Conservation (phyloP, 352 stramenopile genomes). For the Pythium sp. region DNA sequence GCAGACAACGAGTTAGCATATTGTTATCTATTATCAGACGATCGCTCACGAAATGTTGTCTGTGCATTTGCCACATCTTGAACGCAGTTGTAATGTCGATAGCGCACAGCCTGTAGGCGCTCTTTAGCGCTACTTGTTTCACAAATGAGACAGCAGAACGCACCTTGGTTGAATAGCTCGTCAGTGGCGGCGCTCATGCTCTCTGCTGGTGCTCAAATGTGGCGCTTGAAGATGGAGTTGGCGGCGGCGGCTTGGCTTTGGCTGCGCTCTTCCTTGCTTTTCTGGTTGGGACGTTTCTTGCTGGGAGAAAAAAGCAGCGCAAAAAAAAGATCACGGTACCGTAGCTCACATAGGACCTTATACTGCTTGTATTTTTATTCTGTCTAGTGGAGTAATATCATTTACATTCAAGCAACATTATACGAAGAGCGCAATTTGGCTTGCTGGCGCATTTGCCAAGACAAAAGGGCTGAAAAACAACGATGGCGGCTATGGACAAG, state of each 20-base stretch:
- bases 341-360: not conserved
- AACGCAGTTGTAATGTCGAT: not conserved
- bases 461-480: slow-evolving; percentile 7
- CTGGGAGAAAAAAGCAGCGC: slow-evolving; percentile 8
- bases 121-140: not conserved
- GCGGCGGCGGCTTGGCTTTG: not conserved
- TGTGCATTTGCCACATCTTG: not conserved
- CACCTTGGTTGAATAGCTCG: slow-evolving; percentile 85
- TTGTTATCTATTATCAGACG: not conserved
- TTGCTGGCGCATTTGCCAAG: not conserved
- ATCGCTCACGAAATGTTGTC: not conserved
- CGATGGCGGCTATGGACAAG: slow-evolving; percentile 30
- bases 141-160: not conserved
- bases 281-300: slow-evolving; percentile 9
- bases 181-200: slow-evolving; percentile 80
- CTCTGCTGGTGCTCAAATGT: slow-evolving; percentile 7
- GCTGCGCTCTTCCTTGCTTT: slow-evolving; percentile 11
- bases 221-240: slow-evolving; percentile 2
- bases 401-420: slow-evolving; percentile 10
- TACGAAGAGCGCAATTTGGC: not conserved
- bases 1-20: not conserved
- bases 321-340: slow-evolving; percentile 20
- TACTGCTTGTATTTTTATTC: not conserved
- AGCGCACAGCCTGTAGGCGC: not conserved
- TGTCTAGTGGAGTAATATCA: not conserved